Evolutionary conservation across 768 basidiomycete species (phyloP).

Genomic region (Boletus rubescentipes): DNA sequence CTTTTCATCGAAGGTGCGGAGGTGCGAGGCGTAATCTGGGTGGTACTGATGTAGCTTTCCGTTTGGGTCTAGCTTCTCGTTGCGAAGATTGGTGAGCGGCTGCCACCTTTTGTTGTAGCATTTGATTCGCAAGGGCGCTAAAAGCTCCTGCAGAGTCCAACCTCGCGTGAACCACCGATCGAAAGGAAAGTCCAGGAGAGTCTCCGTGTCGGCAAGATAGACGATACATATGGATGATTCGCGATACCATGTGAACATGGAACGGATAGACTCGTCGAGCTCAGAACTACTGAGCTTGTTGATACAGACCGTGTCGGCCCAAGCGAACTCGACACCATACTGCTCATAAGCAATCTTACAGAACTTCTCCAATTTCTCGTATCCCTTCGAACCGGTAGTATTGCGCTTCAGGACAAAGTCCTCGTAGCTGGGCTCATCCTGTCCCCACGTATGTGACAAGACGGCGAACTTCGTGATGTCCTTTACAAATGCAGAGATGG

Average conservation of each 20-base stretch:
- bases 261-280: constrained; percentile 19
- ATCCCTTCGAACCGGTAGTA: background rate
- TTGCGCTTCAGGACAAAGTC: background rate
- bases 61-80: too few relatives aligned
- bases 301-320: constrained; percentile 19
- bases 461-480: background rate
- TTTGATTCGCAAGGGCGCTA: constrained; percentile 13
- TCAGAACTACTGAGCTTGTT: constrained; percentile 19
- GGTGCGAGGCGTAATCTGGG: too few relatives aligned
- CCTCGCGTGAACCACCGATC: too few relatives aligned
- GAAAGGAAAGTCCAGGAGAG: background rate
- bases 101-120: constrained; percentile 16
- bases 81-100: background rate
- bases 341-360: background rate
- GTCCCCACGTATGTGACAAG: constrained; percentile 1
- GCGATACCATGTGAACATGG: constrained; percentile 24
- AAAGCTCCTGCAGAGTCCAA: constrained; percentile 16
- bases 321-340: constrained; percentile 4
- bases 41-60: too few relatives aligned
- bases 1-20: too few relatives aligned
- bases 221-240: constrained; percentile 13
- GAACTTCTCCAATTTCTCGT: background rate
- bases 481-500: too few relatives aligned
- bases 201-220: constrained; percentile 5
- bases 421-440: background rate